phyloP scores from a whole-genome alignment of 176 grass and related monocot species.

The Pharus latifolius region DNA sequence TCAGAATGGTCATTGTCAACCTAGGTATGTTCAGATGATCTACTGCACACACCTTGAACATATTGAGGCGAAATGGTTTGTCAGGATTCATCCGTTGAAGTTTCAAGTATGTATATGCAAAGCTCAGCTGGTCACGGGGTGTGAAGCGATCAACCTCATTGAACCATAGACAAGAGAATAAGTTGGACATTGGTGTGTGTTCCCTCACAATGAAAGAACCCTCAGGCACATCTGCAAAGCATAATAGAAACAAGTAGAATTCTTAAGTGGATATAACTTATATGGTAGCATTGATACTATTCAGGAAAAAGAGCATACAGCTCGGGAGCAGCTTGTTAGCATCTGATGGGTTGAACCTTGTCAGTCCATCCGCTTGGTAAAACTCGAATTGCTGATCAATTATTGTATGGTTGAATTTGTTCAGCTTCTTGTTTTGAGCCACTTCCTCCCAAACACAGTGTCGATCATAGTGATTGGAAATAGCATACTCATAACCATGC shows the following conservation, averaged over 20 bases:
- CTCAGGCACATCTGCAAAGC: conserved; percentile 85
- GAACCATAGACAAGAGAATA: conserved; percentile 96
- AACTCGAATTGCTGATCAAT: conserved; percentile 99
- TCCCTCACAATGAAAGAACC: conserved; percentile 95
- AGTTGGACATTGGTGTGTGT: conserved; percentile 95
- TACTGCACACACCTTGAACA: conserved; percentile 71
- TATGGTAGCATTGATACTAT: conserved; percentile 17
- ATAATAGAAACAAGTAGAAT: neutral
- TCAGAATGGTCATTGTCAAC: neutral
- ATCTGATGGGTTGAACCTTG: conserved; percentile 65
- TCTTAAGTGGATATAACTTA: neutral
- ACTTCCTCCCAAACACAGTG: conserved; percentile 99
- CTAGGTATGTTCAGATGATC: neutral
- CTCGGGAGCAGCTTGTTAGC: conserved; percentile 82
- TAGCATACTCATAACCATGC: conserved; percentile 84
- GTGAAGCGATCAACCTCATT: conserved; percentile 98
- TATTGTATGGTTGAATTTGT: conserved; percentile 94
- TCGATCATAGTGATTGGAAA: conserved; percentile 97
- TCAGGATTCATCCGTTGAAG: conserved; percentile 78
- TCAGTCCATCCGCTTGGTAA: conserved; percentile 88
- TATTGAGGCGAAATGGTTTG: conserved; percentile 70
- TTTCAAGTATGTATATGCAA: conserved; percentile 98
- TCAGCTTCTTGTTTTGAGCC: conserved; percentile 90
- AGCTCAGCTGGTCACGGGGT: conserved; percentile 93
- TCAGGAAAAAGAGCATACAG: conserved; percentile 45